These are phyloP conservation scores for Fusarium piperis DNA, from an alignment of 2,329 filamentous ascomycete species.

Conservation along the genomic window DNA sequence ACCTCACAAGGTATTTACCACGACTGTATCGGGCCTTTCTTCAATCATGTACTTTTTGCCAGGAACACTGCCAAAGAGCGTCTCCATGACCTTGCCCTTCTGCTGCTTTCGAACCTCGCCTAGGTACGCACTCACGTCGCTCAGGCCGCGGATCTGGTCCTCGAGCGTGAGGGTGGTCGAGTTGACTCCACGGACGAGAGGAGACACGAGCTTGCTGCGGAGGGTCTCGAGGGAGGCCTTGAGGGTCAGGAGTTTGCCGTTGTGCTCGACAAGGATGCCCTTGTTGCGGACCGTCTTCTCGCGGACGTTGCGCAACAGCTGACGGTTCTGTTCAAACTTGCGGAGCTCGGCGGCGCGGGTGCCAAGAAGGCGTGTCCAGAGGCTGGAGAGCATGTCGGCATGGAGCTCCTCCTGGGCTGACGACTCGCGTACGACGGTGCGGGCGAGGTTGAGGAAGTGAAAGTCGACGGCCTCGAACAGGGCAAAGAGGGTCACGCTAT, in stretches of 20 bases:
- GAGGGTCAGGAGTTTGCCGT: conserved; percentile 81
- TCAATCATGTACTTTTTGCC: conserved; percentile 48
- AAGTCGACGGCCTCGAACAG: conserved; percentile 93
- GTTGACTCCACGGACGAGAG: conserved; percentile 77
- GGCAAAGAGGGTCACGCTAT: conserved; percentile 81
- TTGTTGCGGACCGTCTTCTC: conserved; percentile 89
- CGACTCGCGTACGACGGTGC: conserved; percentile 84
- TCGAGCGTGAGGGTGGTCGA: conserved; percentile 78
- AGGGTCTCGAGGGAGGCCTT: conserved; percentile 90
- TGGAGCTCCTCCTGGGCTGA: conserved; percentile 83
- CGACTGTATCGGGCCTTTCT: conserved; percentile 33
- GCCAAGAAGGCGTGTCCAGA: conserved; percentile 89
- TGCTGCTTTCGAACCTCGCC: conserved; percentile 79
- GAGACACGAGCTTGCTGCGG: conserved; percentile 83
- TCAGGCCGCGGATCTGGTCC: conserved; percentile 85
- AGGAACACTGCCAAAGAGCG: conserved; percentile 70
- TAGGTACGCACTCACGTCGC: conserved; percentile 82
- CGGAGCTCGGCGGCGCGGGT: conserved; percentile 77
- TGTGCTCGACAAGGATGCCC: conserved; percentile 85
- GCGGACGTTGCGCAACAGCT: conserved; percentile 80
- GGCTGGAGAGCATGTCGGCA: conserved; percentile 80
- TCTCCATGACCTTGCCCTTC: conserved; percentile 84
- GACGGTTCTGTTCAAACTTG: conserved; percentile 92
- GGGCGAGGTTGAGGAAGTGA: conserved; percentile 88
- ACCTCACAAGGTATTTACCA: conserved; percentile 26